phyloP scores from a whole-genome alignment of 1,284 basidiomycete genomes.

The Paramarasmius palmivorus region DNA sequence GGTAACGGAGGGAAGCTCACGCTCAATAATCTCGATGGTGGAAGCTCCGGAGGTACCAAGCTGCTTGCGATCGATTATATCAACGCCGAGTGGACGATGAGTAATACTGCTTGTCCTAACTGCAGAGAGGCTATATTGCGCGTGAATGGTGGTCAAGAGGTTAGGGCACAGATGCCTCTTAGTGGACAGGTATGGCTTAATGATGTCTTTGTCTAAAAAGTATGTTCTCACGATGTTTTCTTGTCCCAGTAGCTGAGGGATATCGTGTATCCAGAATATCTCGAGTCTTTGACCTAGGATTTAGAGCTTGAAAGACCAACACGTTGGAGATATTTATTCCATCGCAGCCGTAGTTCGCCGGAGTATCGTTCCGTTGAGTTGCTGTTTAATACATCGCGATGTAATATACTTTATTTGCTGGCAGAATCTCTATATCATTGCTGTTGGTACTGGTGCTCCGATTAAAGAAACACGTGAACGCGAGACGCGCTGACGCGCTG shows the following conservation, averaged over 20 bases:
- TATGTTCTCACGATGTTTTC: too few relatives aligned
- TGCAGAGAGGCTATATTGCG: slow-evolving; percentile 47
- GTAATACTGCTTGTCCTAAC: slow-evolving; percentile 46
- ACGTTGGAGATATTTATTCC: slow-evolving; percentile 44
- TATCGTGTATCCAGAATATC: slow-evolving; percentile 39
- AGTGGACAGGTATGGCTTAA: slow-evolving; percentile 41
- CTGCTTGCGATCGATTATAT: slow-evolving; percentile 48
- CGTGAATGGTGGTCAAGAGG: slow-evolving; percentile 42
- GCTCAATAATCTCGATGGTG: slow-evolving; percentile 42
- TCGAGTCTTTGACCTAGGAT: slow-evolving; percentile 40
- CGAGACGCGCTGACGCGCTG: too few relatives aligned
- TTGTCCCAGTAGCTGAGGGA: too few relatives aligned
- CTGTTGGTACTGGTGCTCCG: too few relatives aligned
- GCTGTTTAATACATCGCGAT: too few relatives aligned
- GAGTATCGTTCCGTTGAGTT: too few relatives aligned
- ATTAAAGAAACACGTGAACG: too few relatives aligned
- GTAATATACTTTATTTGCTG: too few relatives aligned
- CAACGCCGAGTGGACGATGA: slow-evolving; percentile 43
- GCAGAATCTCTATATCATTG: too few relatives aligned
- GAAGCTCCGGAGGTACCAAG: slow-evolving; percentile 40
- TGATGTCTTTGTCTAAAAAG: too few relatives aligned
- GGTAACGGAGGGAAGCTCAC: slow-evolving; percentile 45
- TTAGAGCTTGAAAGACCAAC: slow-evolving; percentile 42
- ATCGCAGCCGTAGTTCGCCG: too few relatives aligned
- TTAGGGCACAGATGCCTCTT: slow-evolving; percentile 47